Conservation (phyloP, 768 basidiomycete species). For the Pleurotus ostreatus region DNA sequence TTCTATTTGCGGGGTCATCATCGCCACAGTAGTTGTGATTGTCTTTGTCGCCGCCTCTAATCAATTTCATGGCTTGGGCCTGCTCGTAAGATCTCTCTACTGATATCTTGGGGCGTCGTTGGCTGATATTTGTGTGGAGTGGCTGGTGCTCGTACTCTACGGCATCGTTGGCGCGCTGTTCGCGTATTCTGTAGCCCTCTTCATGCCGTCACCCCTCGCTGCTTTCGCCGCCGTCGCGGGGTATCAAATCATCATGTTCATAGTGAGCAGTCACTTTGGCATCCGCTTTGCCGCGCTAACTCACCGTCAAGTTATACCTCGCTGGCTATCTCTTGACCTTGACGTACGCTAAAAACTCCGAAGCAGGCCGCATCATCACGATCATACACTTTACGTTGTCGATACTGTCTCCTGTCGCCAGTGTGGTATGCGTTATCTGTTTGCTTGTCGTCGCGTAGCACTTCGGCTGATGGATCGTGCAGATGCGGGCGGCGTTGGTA, state of each 20-base stretch:
- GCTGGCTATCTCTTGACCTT: slow-evolving; percentile 66
- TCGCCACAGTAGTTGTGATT: slow-evolving; percentile 61
- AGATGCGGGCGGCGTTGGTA: slow-evolving; percentile 70
- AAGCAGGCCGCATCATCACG: slow-evolving; percentile 50
- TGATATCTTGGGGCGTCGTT: not conserved
- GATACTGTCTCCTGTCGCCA: slow-evolving; percentile 64
- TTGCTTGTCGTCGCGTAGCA: not conserved
- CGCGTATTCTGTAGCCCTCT: slow-evolving; percentile 59
- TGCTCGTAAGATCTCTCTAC: slow-evolving; percentile 39
- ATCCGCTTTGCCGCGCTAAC: not conserved
- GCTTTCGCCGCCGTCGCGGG: slow-evolving; percentile 72
- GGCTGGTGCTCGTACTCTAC: slow-evolving; percentile 68
- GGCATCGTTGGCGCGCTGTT: slow-evolving; percentile 67
- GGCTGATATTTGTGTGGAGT: slow-evolving; percentile 34
- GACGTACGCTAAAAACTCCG: slow-evolving; percentile 64
- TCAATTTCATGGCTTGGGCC: slow-evolving; percentile 67
- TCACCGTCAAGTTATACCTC: slow-evolving; percentile 47
- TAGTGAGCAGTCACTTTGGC: slow-evolving; percentile 38
- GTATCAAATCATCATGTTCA: slow-evolving; percentile 68
- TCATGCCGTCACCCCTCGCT: slow-evolving; percentile 61
- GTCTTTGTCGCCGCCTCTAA: slow-evolving; percentile 52
- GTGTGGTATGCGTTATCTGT: slow-evolving; percentile 42
- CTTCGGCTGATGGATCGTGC: not conserved
- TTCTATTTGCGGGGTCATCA: slow-evolving; percentile 50
- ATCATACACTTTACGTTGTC: slow-evolving; percentile 66